Percentiles rank a stretch among this genome's conserved stretches.
These are phyloP conservation scores for Lasiodiplodia hormozganensis DNA, from an alignment of 2,329 filamentous ascomycete species.

Conservation along the genomic window DNA sequence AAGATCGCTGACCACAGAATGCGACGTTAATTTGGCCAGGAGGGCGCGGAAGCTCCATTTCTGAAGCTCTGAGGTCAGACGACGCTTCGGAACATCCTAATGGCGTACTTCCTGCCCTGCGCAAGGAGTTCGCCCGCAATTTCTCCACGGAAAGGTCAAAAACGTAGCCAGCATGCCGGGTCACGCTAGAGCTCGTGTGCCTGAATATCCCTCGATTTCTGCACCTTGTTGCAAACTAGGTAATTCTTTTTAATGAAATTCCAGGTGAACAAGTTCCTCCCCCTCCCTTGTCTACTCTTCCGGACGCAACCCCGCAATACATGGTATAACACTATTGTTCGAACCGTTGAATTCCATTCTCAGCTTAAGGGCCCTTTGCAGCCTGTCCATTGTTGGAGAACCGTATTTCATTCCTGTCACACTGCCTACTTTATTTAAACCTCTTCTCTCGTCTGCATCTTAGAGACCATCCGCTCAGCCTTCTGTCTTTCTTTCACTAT, in stretches of 20 bases:
- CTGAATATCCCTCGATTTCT: neutral
- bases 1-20: neutral
- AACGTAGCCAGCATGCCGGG: neutral
- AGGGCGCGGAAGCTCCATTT: neutral
- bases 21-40: neutral
- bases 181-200: constrained; percentile 10
- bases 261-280: constrained; percentile 2
- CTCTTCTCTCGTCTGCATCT: neutral
- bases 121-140: neutral
- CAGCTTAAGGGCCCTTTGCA: neutral
- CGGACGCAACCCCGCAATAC: constrained; percentile 7
- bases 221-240: constrained; percentile 12
- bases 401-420: neutral
- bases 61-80: neutral
- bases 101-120: neutral
- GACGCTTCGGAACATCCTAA: neutral
- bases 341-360: constrained; percentile 13
- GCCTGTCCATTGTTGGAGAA: neutral
- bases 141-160: neutral
- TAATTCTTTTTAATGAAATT: constrained; percentile 14
- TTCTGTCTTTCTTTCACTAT: neutral
- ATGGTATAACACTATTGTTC: neutral
- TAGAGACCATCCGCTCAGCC: neutral
- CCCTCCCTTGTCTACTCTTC: neutral
- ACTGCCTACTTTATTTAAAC: neutral